Evolutionary conservation across 148 eudicot genomes (phyloP).

Genomic region (Vaccinium macrocarpon): DNA sequence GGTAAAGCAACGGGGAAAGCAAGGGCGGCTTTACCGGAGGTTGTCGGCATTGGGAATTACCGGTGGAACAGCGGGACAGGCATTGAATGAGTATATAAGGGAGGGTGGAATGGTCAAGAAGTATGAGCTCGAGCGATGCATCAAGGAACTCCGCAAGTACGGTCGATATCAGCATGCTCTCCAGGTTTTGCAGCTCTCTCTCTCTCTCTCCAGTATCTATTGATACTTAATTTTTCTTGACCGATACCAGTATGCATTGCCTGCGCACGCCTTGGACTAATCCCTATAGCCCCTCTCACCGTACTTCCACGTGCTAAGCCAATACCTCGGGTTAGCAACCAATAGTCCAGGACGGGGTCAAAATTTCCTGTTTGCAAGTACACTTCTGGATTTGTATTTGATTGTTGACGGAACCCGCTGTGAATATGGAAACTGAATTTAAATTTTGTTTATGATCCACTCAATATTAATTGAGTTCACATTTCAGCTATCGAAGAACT

Average conservation of each 20-base stretch:
- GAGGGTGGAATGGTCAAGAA: conserved; percentile 36
- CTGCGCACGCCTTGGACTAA: neutral
- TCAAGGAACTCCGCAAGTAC: conserved; percentile 46
- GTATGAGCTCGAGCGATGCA: conserved; percentile 29
- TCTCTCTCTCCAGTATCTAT: neutral
- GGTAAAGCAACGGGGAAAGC: neutral
- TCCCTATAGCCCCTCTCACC: neutral
- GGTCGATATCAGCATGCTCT: conserved; percentile 39
- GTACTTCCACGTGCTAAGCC: neutral
- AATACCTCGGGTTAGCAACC: neutral
- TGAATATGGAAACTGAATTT: neutral
- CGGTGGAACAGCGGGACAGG: conserved; percentile 36
- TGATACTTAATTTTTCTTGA: neutral
- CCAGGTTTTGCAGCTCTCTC: conserved; percentile 34
- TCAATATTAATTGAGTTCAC: neutral
- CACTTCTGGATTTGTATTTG: neutral
- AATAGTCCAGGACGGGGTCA: neutral
- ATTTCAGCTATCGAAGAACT: neutral
- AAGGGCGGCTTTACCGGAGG: conserved; percentile 32
- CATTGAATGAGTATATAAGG: conserved; percentile 36
- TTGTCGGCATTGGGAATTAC: conserved; percentile 36
- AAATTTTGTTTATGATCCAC: neutral
- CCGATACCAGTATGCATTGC: too few species aligned
- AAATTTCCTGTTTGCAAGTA: neutral
- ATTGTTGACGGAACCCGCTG: neutral